A percentile compares a stretch with the other conserved stretches of the same genome.
Conservation (phyloP, 805 yeast genomes). For the Saturnispora serradocipensis region DNA sequence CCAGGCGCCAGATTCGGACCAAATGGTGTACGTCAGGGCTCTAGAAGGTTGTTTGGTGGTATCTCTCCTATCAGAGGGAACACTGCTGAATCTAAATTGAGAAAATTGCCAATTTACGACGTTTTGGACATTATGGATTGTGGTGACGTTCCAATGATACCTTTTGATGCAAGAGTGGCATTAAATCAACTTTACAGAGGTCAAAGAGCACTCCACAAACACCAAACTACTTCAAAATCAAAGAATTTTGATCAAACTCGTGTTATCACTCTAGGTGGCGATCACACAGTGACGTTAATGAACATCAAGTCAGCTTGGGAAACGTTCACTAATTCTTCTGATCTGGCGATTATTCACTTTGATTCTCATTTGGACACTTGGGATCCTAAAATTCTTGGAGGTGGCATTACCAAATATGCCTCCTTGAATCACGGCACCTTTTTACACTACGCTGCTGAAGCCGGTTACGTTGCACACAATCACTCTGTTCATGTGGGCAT, state of each 20-base stretch:
- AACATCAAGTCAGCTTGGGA: constrained; percentile 43
- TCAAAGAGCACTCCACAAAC: constrained; percentile 38
- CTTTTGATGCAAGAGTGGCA: constrained; percentile 51
- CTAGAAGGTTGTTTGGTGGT: constrained; percentile 38
- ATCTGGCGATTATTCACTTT: constrained; percentile 49
- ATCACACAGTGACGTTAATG: constrained; percentile 48
- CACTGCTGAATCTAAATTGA: constrained; percentile 27
- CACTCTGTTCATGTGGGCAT: constrained; percentile 53
- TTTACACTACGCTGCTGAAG: constrained; percentile 60
- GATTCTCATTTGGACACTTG: constrained; percentile 68
- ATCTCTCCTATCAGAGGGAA: constrained; percentile 32
- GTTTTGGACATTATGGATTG: constrained; percentile 40
- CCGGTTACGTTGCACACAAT: constrained; percentile 44
- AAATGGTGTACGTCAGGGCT: constrained; percentile 34
- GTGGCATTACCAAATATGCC: constrained; percentile 51
- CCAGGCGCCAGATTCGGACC: constrained; percentile 59
- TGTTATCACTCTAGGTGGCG: constrained; percentile 51
- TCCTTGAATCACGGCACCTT: constrained; percentile 56
- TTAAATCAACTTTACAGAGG: constrained; percentile 49
- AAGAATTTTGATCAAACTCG: constrained; percentile 21
- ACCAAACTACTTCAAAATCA: constrained; percentile 18
- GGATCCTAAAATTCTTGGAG: constrained; percentile 57
- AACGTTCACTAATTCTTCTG: constrained; percentile 34
- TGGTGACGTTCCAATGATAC: constrained; percentile 53
- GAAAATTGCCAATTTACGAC: constrained; percentile 35